phyloP scores from a whole-genome alignment of 805 yeast species.

The Yamadazyma takamatsuzukensis region DNA sequence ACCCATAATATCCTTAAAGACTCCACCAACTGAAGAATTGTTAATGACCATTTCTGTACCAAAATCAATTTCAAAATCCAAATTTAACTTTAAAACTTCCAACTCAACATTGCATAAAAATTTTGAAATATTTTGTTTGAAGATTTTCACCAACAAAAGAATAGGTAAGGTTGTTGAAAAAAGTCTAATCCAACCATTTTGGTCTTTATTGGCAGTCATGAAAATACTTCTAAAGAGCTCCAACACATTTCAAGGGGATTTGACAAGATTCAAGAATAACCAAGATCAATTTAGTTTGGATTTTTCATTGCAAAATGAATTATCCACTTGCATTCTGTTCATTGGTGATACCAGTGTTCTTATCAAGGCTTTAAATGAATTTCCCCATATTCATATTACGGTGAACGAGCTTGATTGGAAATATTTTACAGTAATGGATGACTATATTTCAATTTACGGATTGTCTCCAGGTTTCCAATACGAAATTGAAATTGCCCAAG shows the following conservation, averaged over 20 bases:
- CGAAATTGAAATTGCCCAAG: constrained; percentile 25
- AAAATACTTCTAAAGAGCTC: constrained; percentile 28
- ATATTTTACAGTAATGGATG: constrained; percentile 16
- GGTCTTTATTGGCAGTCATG: constrained; percentile 40
- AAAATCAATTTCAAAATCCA: constrained; percentile 7
- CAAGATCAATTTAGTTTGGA: not conserved
- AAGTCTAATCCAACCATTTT: constrained; percentile 31
- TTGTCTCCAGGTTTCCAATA: constrained; percentile 36
- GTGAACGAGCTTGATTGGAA: constrained; percentile 35
- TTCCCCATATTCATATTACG: constrained; percentile 13
- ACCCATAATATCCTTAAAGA: constrained; percentile 10
- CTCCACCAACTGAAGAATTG: constrained; percentile 1
- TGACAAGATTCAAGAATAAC: constrained; percentile 5
- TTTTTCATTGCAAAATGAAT: not conserved
- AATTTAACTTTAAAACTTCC: constrained; percentile 4
- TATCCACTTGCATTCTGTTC: constrained; percentile 11
- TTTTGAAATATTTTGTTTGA: constrained; percentile 12
- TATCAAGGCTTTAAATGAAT: constrained; percentile 20
- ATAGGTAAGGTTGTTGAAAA: constrained; percentile 11
- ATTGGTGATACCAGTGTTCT: constrained; percentile 30
- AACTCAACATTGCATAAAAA: constrained; percentile 12
- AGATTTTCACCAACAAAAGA: constrained; percentile 9
- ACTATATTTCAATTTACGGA: constrained; percentile 23
- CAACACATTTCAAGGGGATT: constrained; percentile 27
- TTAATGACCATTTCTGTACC: constrained; percentile 8